A percentile compares a stretch with the other conserved stretches of the same genome.
phyloP scores from a whole-genome alignment of 2,329 filamentous ascomycete species.

The Diaporthe australafricana region DNA sequence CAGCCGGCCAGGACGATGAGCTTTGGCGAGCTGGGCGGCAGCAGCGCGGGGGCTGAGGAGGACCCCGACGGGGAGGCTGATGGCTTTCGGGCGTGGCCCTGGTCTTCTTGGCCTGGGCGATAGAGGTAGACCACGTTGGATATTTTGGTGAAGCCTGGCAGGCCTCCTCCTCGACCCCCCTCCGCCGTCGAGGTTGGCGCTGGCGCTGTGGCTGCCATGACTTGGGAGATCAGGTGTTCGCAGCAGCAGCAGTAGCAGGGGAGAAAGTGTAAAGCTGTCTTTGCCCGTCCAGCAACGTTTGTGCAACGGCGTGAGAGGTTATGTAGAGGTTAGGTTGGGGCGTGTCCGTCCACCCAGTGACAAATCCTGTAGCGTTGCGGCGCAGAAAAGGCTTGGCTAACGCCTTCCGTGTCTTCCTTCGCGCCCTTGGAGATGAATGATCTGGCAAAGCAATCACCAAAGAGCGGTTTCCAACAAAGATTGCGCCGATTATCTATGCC shows the following conservation, averaged over 20 bases:
- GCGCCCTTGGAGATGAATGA: background rate
- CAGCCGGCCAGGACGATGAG: conserved; percentile 62
- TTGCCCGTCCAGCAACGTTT: background rate
- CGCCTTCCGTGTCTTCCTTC: conserved; percentile 2
- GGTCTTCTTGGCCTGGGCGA: conserved; percentile 5
- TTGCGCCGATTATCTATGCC: too few relatives aligned
- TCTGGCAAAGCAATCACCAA: background rate
- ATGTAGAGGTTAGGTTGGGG: background rate
- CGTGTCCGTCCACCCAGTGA: background rate
- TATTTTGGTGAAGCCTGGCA: conserved; percentile 31
- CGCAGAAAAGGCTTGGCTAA: background rate
- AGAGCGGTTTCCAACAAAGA: background rate
- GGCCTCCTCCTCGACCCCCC: conserved; percentile 27
- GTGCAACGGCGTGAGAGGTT: background rate
- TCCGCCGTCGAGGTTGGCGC: conserved; percentile 9
- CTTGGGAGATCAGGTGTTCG: background rate
- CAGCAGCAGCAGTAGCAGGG: background rate
- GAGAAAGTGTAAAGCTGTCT: background rate
- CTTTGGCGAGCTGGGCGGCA: conserved; percentile 52
- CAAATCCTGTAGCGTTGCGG: background rate
- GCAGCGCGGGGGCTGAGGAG: too few relatives aligned
- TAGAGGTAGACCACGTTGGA: conserved; percentile 27
- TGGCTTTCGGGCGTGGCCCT: conserved; percentile 22
- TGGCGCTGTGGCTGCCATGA: conserved; percentile 33
- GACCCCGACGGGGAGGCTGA: conserved; percentile 15